phyloP scores from a whole-genome alignment of 371 early-diverging fungal genomes.

The Zopfochytrium polystomum region DNA sequence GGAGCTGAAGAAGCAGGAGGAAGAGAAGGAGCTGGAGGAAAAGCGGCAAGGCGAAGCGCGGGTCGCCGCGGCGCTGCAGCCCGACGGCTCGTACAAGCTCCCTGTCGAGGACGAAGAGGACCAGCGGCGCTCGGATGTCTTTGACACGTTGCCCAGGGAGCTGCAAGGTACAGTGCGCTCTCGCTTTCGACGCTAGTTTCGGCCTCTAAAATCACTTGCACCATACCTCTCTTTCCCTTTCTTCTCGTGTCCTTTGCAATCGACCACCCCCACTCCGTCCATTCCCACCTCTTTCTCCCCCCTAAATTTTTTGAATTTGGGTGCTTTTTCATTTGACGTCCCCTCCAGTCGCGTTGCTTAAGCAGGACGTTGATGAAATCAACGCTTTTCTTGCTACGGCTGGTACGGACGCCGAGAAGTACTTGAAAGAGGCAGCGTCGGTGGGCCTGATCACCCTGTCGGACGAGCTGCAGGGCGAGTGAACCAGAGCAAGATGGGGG shows the following conservation, averaged over 20 bases:
- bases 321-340: too few relatives aligned
- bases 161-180: slow-evolving; percentile 54
- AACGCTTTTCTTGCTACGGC: slow-evolving; percentile 71
- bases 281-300: background rate
- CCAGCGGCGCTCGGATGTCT: slow-evolving; percentile 63
- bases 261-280: background rate
- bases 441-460: slow-evolving; percentile 32
- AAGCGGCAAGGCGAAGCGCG: slow-evolving; percentile 28
- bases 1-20: slow-evolving; percentile 42
- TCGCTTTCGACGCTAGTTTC: background rate
- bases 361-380: slow-evolving; percentile 73
- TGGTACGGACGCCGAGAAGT: slow-evolving; percentile 67
- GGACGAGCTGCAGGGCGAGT: too few relatives aligned
- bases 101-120: slow-evolving; percentile 62
- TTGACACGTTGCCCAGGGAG: slow-evolving; percentile 60
- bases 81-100: slow-evolving; percentile 42
- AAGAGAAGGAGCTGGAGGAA: slow-evolving; percentile 30
- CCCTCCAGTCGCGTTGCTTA: slow-evolving; percentile 67
- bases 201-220: background rate
- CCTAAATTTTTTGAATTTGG: too few relatives aligned
- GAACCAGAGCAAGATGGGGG: too few relatives aligned
- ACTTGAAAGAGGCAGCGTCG: slow-evolving; percentile 22
- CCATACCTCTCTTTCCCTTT: slow-evolving; percentile 1
- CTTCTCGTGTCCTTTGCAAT: background rate
- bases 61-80: slow-evolving; percentile 35